Evolutionary conservation across 352 stramenopile genomes (phyloP).

Genomic region (Globisporangium solare): DNA sequence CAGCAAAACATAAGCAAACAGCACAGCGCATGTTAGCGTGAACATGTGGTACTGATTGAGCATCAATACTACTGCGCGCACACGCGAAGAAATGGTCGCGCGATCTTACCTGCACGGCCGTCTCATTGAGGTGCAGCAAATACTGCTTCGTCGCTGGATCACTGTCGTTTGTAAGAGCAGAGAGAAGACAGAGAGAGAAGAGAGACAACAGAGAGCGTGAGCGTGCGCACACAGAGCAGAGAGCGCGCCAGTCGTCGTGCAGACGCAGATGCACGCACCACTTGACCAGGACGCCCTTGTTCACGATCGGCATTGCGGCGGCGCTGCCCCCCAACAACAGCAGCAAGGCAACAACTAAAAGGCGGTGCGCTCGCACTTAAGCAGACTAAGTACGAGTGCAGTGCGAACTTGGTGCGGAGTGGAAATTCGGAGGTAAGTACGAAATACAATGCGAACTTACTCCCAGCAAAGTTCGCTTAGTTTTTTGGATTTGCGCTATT

Average conservation of each 20-base stretch:
- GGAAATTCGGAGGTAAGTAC: too few relatives aligned
- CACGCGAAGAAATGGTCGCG: too few relatives aligned
- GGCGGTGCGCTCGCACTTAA: too few relatives aligned
- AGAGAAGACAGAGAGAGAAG: background rate
- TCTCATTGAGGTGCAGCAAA: slow-evolving; percentile 78
- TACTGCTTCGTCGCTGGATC: slow-evolving; percentile 86
- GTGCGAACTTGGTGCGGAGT: too few relatives aligned
- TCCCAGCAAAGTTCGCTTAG: too few relatives aligned
- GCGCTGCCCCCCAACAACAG: background rate
- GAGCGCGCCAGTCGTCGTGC: background rate
- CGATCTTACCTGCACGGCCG: slow-evolving; percentile 58
- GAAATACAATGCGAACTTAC: too few relatives aligned
- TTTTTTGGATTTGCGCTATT: too few relatives aligned
- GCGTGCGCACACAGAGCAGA: background rate
- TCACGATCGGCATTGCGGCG: slow-evolving; percentile 60
- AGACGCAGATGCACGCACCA: slow-evolving; percentile 34
- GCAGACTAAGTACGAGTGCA: too few relatives aligned
- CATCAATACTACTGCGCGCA: too few relatives aligned
- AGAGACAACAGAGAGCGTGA: background rate
- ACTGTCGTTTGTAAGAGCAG: slow-evolving; percentile 18
- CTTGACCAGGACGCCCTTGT: slow-evolving; percentile 84
- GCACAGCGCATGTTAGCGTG: background rate
- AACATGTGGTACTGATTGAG: too few relatives aligned
- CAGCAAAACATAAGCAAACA: too few relatives aligned
- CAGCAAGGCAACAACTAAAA: background rate